phyloP scores from a whole-genome alignment of 208 protist genomes.

The Balamuthia mandrillaris region DNA sequence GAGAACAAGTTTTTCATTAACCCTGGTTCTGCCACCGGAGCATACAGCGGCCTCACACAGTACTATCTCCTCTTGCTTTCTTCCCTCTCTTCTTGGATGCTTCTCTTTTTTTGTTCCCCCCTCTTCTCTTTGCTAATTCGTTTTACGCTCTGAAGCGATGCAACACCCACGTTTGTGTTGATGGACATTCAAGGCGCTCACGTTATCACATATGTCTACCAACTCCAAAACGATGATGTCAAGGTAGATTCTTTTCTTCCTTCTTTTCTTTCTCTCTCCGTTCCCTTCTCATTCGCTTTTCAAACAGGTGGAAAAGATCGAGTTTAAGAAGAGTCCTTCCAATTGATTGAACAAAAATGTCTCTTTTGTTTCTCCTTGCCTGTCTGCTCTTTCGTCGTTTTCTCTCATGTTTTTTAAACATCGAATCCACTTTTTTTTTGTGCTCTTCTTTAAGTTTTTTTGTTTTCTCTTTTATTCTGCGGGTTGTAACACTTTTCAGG shows the following conservation, averaged over 20 bases:
- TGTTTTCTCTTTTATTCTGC: too few relatives aligned
- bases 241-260: conserved; percentile 49
- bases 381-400: too few relatives aligned
- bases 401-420: too few relatives aligned
- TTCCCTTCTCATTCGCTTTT: neutral
- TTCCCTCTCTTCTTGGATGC: neutral
- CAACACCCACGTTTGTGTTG: conserved; percentile 90
- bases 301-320: conserved; percentile 24
- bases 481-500: too few relatives aligned
- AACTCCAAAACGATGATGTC: conserved; percentile 60
- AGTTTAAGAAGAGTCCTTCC: conserved; percentile 3
- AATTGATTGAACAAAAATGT: too few relatives aligned
- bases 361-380: too few relatives aligned
- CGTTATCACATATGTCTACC: conserved; percentile 68
- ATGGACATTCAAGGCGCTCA: conserved; percentile 88
- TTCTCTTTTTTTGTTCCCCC: neutral
- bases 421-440: too few relatives aligned
- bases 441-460: too few relatives aligned
- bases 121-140: too few relatives aligned
- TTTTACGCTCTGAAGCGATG: conserved; percentile 55
- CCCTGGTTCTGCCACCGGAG: conserved; percentile 97
- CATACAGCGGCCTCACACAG: conserved; percentile 73
- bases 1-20: conserved; percentile 97
- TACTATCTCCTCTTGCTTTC: conserved; percentile 47
- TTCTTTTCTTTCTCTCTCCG: neutral